Conservation (phyloP, 192 early-diverging fungal species). For the Lobulomyces angularis region DNA sequence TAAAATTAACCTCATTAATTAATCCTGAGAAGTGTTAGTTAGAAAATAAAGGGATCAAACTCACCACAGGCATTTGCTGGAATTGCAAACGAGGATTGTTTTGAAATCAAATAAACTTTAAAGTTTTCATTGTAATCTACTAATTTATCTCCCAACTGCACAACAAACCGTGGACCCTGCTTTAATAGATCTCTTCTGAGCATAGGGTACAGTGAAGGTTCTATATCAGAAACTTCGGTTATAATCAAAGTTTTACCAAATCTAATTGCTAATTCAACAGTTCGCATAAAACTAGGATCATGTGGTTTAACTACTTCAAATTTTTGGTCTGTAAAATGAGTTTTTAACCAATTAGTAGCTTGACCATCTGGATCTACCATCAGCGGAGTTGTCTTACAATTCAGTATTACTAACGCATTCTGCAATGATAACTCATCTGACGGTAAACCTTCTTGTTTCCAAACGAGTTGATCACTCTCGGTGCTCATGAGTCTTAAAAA, state of each 20-base stretch:
- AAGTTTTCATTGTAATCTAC: conserved; percentile 48
- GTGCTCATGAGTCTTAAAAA: conserved; percentile 31
- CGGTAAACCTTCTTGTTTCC: conserved; percentile 43
- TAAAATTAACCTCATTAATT: conserved; percentile 39
- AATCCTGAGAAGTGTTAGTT: too few relatives aligned
- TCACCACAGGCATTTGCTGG: conserved; percentile 24
- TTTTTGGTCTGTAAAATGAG: conserved; percentile 28
- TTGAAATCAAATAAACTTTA: conserved; percentile 33
- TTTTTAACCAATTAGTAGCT: conserved; percentile 36
- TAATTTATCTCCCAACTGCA: conserved; percentile 41
- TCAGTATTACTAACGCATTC: conserved; percentile 37
- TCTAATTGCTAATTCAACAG: conserved; percentile 40
- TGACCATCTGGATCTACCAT: conserved; percentile 41
- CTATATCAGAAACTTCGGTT: conserved; percentile 31
- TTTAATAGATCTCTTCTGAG: conserved; percentile 31
- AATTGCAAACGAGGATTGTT: conserved; percentile 18
- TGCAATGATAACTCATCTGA: conserved; percentile 37
- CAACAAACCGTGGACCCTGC: conserved; percentile 34
- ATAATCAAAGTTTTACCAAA: conserved; percentile 51
- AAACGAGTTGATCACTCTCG: conserved; percentile 44
- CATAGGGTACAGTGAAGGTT: conserved; percentile 36
- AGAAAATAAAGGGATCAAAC: too few relatives aligned
- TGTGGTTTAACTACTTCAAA: conserved; percentile 41
- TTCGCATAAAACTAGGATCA: conserved; percentile 36
- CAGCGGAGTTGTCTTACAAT: conserved; percentile 19